Evolutionary conservation across 2,329 filamentous ascomycete species (phyloP), one percentile per base, ranked within the genome.

Genomic region (Botrytis squamosa): DNA sequence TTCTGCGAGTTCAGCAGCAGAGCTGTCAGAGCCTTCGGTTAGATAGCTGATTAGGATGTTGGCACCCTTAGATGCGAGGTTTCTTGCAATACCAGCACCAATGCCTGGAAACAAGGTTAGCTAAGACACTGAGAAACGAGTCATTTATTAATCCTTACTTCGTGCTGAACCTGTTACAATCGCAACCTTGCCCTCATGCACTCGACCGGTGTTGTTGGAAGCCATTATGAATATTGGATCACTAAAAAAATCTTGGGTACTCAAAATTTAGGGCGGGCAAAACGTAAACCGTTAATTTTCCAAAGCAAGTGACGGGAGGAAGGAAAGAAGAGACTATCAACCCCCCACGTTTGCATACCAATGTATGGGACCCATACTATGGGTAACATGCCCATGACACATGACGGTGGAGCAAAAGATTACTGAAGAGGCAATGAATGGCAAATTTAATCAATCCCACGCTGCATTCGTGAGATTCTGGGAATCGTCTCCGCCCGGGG

Each of bases 101-200:
- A 95, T 95, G 76, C 93, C 92, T 93, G 77, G n/a, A 68, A 60
- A 73, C 70, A 72, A 74, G 33, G 25, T 57, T 20, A 63, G 59
- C 18, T 38, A 42, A 42, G n/a, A 72, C 49, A 46, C 18, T 36
- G 63, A 18, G 57, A 49, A 52, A 42, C 40, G 49, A n/a, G 60
- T 57, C 42, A 16, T 70, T 46, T 38, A 62, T 46, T 29, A 38
- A 62, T 70, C 40, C 36, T 62, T 85, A 93, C 92, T 92, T 84
- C 93, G 85, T 73, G 92, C 93, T 73, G 89, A 91, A 70, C 93
- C 93, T 1, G 93, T 95, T 70, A 95, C 86, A 77, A 95, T 90
- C 73, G 88, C 92, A 71, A 94, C 85, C 82, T 93, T 93, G 78
- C 92, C 91, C 81, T 92, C 88, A 46, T 71, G 69, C 7, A 71